Percentiles rank a stretch among this genome's conserved stretches.
These are phyloP conservation scores for Rhodosporidiobolus sp. DNA, from an alignment of 768 basidiomycete genomes.

Conservation along the genomic window DNA sequence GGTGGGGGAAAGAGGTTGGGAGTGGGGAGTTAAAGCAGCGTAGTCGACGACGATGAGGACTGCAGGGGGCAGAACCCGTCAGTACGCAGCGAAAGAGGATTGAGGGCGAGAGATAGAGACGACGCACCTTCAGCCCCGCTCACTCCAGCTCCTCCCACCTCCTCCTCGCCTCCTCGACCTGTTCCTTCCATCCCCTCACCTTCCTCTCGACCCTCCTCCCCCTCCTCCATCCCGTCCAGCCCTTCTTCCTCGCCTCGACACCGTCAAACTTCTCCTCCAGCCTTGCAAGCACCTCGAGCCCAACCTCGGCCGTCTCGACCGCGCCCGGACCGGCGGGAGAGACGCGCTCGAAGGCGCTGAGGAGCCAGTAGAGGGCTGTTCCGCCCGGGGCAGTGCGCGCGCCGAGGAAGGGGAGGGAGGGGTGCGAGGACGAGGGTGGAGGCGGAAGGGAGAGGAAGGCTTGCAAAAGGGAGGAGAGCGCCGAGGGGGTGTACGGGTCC, in stretches of 20 bases:
- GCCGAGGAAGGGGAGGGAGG: slow-evolving; percentile 34
- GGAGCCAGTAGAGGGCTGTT: slow-evolving; percentile 63
- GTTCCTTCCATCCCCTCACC: not conserved
- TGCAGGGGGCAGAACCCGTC: not conserved
- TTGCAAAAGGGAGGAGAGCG: slow-evolving; percentile 60
- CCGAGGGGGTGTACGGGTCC: slow-evolving; percentile 58
- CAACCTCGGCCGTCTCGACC: slow-evolving; percentile 53
- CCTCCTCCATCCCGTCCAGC: slow-evolving; percentile 21
- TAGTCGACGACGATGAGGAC: too few species aligned
- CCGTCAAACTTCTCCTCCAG: slow-evolving; percentile 58
- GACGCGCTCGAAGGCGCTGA: slow-evolving; percentile 58
- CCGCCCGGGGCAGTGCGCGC: slow-evolving; percentile 48
- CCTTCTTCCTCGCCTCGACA: not conserved
- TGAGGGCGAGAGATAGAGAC: too few species aligned
- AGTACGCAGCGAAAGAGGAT: too few species aligned
- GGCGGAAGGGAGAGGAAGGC: slow-evolving; percentile 60
- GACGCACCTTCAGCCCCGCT: too few species aligned
- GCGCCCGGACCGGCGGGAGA: slow-evolving; percentile 59
- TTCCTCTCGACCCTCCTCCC: slow-evolving; percentile 6
- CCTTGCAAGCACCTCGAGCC: slow-evolving; percentile 60
- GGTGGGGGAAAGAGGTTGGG: too few species aligned
- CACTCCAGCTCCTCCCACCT: slow-evolving; percentile 15
- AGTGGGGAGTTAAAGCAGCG: too few species aligned
- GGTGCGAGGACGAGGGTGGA: not conserved
- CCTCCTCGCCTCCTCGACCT: not conserved